Evolutionary conservation across 768 basidiomycete genomes (phyloP).

Genomic region (Kwoniella sp.): DNA sequence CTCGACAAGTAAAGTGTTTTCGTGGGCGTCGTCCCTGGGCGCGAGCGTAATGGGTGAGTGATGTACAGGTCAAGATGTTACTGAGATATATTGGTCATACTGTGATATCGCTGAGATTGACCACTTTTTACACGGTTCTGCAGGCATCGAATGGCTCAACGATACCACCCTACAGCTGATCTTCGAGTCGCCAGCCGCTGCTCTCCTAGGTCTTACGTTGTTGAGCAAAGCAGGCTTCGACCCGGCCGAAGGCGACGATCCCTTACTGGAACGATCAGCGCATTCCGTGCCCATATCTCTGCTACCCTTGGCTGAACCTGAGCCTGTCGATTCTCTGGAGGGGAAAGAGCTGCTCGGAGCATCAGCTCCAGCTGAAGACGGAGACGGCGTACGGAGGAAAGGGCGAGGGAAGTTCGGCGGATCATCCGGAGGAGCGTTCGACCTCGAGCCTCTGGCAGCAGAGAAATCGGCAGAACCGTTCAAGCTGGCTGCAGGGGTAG

Average conservation of each 20-base stretch:
- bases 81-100: neutral
- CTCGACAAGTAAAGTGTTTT: conserved; percentile 47
- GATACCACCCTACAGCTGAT: conserved; percentile 50
- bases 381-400: conserved; percentile 24
- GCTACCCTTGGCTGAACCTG: conserved; percentile 31
- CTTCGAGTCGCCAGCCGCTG: conserved; percentile 40
- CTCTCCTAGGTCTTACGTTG: conserved; percentile 45
- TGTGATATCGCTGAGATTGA: neutral
- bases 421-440: conserved; percentile 8
- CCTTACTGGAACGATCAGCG: conserved; percentile 48
- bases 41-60: conserved; percentile 44
- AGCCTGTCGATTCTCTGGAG: conserved; percentile 25
- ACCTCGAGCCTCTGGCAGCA: conserved; percentile 10
- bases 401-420: conserved; percentile 39
- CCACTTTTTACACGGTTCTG: neutral
- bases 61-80: neutral
- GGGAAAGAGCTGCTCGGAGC: conserved; percentile 35
- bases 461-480: conserved; percentile 16
- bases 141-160: conserved; percentile 56
- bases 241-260: conserved; percentile 53
- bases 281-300: conserved; percentile 50
- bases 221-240: conserved; percentile 54
- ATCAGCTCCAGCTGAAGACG: neutral
- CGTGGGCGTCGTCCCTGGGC: conserved; percentile 42
- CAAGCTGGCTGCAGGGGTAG: conserved; percentile 39